Evolutionary conservation across 2,329 filamentous ascomycete genomes (phyloP).

Genomic region (Blastomyces silverae): DNA sequence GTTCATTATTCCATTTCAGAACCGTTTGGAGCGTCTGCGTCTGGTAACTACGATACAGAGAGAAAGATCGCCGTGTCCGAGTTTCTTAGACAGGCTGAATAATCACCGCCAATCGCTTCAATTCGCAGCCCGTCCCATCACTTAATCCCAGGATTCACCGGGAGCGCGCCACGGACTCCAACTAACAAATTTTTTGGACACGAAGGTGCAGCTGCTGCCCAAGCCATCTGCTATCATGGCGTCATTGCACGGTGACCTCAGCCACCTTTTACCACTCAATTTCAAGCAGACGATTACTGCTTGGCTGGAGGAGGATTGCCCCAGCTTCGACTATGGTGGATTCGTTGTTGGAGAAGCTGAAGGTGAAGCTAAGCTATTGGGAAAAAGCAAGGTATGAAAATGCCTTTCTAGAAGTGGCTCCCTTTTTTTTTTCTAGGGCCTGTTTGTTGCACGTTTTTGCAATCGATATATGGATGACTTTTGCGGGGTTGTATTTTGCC

Average conservation of each 20-base stretch:
- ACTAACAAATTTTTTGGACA: neutral
- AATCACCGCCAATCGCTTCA: neutral
- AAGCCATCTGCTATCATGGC: slow-evolving; percentile 42
- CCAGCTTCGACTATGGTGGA: slow-evolving; percentile 92
- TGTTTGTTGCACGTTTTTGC: neutral
- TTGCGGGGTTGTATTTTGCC: neutral
- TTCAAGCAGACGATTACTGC: slow-evolving; percentile 73
- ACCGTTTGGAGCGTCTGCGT: neutral
- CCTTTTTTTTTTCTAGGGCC: neutral
- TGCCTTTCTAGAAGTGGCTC: neutral
- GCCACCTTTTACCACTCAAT: slow-evolving; percentile 72
- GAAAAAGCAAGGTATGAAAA: slow-evolving; percentile 48
- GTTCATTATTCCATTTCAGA: neutral
- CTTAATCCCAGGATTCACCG: neutral
- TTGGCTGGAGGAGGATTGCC: slow-evolving; percentile 95
- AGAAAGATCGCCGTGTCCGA: neutral
- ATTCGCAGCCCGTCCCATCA: neutral
- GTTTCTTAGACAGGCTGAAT: neutral
- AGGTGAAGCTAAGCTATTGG: slow-evolving; percentile 46
- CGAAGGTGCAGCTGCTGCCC: neutral
- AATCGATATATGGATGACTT: neutral
- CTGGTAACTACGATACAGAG: neutral
- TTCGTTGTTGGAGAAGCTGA: slow-evolving; percentile 73
- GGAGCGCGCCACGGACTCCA: neutral
- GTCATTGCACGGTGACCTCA: slow-evolving; percentile 52